Evolutionary conservation across 148 eudicot genomes (phyloP).

Genomic region (Arctostaphylos glauca): DNA sequence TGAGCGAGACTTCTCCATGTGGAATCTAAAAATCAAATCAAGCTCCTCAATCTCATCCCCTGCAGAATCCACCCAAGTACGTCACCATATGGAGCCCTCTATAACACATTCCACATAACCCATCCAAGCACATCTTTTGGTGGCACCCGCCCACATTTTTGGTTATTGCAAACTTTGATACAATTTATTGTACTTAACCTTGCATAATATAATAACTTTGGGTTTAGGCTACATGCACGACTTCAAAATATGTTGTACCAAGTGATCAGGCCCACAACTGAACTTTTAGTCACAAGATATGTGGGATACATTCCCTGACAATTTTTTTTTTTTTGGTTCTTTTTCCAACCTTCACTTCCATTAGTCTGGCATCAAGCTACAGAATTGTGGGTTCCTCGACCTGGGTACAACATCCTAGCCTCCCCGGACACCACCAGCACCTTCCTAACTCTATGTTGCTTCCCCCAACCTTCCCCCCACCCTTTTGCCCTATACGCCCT

Average conservation of each 20-base stretch:
- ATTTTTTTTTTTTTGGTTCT: not conserved
- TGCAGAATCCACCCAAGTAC: not conserved
- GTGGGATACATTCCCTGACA: not conserved
- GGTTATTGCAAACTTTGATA: not conserved
- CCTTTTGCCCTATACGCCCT: not conserved
- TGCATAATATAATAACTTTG: not conserved
- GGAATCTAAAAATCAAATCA: no score
- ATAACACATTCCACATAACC: not conserved
- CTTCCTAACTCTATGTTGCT: not conserved
- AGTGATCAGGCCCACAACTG: not conserved
- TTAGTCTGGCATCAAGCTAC: not conserved
- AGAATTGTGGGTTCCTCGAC: not conserved
- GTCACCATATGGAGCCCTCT: not conserved
- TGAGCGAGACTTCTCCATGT: no score
- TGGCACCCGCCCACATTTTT: not conserved
- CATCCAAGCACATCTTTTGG: not conserved
- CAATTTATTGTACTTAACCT: not conserved
- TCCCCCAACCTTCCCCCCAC: not conserved
- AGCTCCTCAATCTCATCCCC: not conserved
- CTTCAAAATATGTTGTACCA: not conserved
- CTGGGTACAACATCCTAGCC: not conserved
- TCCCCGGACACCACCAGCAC: not conserved
- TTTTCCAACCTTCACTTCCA: not conserved
- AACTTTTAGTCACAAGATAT: not conserved
- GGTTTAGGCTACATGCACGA: not conserved